Evolutionary conservation across 129 eudicot genomes (phyloP).

Genomic region (Escallonia rubra): DNA sequence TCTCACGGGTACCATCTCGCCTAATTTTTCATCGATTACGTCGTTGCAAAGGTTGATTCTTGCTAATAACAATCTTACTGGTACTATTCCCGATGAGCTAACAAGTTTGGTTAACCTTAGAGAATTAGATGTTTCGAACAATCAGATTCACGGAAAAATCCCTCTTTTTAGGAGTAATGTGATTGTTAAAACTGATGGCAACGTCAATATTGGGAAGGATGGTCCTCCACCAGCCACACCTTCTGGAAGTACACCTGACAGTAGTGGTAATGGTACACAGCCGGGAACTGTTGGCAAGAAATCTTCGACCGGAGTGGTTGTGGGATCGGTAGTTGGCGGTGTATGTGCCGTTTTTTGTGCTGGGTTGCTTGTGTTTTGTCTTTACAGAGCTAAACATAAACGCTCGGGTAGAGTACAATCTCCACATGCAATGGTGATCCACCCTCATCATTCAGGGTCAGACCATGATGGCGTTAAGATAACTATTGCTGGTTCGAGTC

Average conservation of each 20-base stretch:
- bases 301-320: slow-evolving; percentile 46
- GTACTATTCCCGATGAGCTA: slow-evolving; percentile 60
- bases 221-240: slow-evolving; percentile 35
- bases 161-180: slow-evolving; percentile 48
- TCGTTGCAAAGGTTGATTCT: slow-evolving; percentile 54
- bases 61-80: slow-evolving; percentile 54
- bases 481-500: slow-evolving; percentile 56
- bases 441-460: slow-evolving; percentile 68
- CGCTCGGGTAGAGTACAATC: slow-evolving; percentile 39
- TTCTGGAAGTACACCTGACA: slow-evolving; percentile 1
- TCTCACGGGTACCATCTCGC: slow-evolving; percentile 66
- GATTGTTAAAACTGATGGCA: slow-evolving; percentile 38
- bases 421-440: slow-evolving; percentile 57
- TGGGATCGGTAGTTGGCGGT: slow-evolving; percentile 67
- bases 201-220: slow-evolving; percentile 60
- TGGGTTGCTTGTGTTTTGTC: slow-evolving; percentile 45
- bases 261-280: neutral
- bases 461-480: slow-evolving; percentile 72
- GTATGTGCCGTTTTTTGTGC: slow-evolving; percentile 37
- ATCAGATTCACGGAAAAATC: slow-evolving; percentile 53
- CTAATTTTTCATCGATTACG: slow-evolving; percentile 31
- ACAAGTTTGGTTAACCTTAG: slow-evolving; percentile 48
- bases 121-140: slow-evolving; percentile 55
- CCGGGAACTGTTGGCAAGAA: slow-evolving; percentile 21
- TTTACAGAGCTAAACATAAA: slow-evolving; percentile 44